A percentile compares a stretch with the other conserved stretches of the same genome.
These are phyloP conservation scores for Benincasa hispida DNA, from an alignment of 306 rosid genomes.

Conservation along the genomic window DNA sequence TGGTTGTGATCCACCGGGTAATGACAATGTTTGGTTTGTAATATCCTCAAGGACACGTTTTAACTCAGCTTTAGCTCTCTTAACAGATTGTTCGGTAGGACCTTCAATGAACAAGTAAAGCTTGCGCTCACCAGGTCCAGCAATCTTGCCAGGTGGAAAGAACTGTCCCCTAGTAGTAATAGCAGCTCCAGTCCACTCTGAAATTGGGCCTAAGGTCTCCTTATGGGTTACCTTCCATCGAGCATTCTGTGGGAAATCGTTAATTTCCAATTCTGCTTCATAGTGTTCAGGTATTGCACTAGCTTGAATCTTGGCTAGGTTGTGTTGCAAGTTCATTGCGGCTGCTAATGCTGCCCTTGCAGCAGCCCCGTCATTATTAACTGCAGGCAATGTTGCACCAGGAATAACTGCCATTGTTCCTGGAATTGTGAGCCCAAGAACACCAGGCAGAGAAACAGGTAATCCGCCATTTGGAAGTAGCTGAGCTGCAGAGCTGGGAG, in stretches of 20 bases:
- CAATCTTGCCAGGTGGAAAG: slow-evolving; percentile 62
- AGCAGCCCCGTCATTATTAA: slow-evolving; percentile 59
- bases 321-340: slow-evolving; percentile 82
- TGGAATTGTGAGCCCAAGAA: slow-evolving; percentile 37
- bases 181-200: slow-evolving; percentile 96
- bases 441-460: slow-evolving; percentile 49
- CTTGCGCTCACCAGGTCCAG: slow-evolving; percentile 92
- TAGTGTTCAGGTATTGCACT: slow-evolving; percentile 88
- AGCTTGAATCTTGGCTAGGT: slow-evolving; percentile 71
- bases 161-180: slow-evolving; percentile 92
- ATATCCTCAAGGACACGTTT: slow-evolving; percentile 88
- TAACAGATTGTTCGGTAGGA: slow-evolving; percentile 79
- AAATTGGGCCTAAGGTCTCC: slow-evolving; percentile 87
- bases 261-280: slow-evolving; percentile 86
- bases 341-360: slow-evolving; percentile 71
- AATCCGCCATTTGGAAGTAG: slow-evolving; percentile 50
- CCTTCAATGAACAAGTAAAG: slow-evolving; percentile 91
- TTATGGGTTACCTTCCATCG: slow-evolving; percentile 96
- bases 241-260: slow-evolving; percentile 96
- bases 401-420: slow-evolving; percentile 37
- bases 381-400: slow-evolving; percentile 39
- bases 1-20: slow-evolving; percentile 82
- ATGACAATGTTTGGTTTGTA: slow-evolving; percentile 72
- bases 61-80: slow-evolving; percentile 79
- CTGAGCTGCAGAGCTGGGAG: slow-evolving; percentile 43